phyloP scores from a whole-genome alignment of 208 protist genomes.

The Trypanosoma brucei region DNA sequence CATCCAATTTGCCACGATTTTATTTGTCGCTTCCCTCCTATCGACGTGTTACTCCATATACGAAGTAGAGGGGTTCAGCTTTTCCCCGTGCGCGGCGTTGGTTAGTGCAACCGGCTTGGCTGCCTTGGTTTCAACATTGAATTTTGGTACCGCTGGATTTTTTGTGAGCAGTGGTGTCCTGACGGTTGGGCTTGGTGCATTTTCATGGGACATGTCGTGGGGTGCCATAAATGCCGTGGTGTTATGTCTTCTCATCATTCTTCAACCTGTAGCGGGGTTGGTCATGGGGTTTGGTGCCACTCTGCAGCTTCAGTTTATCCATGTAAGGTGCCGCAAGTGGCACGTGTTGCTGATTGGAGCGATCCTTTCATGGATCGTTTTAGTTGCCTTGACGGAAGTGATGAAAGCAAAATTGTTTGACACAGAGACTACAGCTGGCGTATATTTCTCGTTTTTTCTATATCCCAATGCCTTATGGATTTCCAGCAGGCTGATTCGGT shows the following conservation, averaged over 20 bases:
- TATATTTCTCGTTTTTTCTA: slow-evolving; percentile 52
- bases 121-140: slow-evolving; percentile 7
- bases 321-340: slow-evolving; percentile 21
- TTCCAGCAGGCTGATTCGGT: slow-evolving; percentile 22
- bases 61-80: slow-evolving; percentile 31
- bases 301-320: slow-evolving; percentile 41
- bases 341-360: slow-evolving; percentile 22
- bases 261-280: slow-evolving; percentile 48
- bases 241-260: slow-evolving; percentile 46
- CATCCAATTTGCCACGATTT: slow-evolving; percentile 50
- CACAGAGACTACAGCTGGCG: slow-evolving; percentile 29
- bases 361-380: slow-evolving; percentile 25
- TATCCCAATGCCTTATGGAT: slow-evolving; percentile 64
- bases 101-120: slow-evolving; percentile 24
- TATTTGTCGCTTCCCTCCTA: slow-evolving; percentile 49
- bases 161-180: slow-evolving; percentile 17
- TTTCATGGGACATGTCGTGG: slow-evolving; percentile 28
- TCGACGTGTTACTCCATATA: slow-evolving; percentile 56
- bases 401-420: slow-evolving; percentile 27
- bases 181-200: slow-evolving; percentile 10
- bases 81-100: slow-evolving; percentile 33
- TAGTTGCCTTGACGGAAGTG: slow-evolving; percentile 27
- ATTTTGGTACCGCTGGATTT: slow-evolving; percentile 22
- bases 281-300: slow-evolving; percentile 42
- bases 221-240: slow-evolving; percentile 48